Conservation (phyloP, 345 rosid species). For the Camelina sativa region DNA sequence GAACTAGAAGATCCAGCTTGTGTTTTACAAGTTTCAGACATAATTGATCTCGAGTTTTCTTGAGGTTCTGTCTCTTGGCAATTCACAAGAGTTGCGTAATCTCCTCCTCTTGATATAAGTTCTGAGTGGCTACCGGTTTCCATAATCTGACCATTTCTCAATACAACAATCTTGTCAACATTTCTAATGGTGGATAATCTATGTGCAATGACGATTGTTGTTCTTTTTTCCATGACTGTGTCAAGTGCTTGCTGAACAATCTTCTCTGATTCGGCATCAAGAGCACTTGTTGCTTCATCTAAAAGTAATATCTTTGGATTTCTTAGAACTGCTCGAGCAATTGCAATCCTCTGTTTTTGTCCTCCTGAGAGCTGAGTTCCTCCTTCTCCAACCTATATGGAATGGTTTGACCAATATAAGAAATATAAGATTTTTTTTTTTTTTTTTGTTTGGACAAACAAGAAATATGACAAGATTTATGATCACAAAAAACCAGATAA, state of each 20-base stretch:
- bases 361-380: slow-evolving; percentile 97
- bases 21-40: slow-evolving; percentile 49
- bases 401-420: not conserved
- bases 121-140: slow-evolving; percentile 79
- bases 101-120: slow-evolving; percentile 65
- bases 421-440: not conserved
- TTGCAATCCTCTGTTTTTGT: slow-evolving; percentile 89
- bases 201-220: slow-evolving; percentile 76
- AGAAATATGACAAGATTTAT: too few relatives aligned
- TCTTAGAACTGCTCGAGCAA: slow-evolving; percentile 80
- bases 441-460: too few relatives aligned
- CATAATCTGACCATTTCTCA: slow-evolving; percentile 67
- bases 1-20: slow-evolving; percentile 42
- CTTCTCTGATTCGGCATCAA: slow-evolving; percentile 80
- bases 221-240: slow-evolving; percentile 59
- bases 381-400: slow-evolving; percentile 82
- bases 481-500: not conserved
- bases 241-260: slow-evolving; percentile 80
- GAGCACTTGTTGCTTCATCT: slow-evolving; percentile 95
- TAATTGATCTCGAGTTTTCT: slow-evolving; percentile 45
- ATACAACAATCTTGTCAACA: slow-evolving; percentile 66
- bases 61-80: slow-evolving; percentile 55
- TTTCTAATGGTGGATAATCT: slow-evolving; percentile 72
- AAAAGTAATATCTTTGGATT: slow-evolving; percentile 80
- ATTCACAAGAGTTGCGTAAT: slow-evolving; percentile 64